phyloP scores from a whole-genome alignment of 1,284 basidiomycete genomes.

The Takashimella tepidaria region DNA sequence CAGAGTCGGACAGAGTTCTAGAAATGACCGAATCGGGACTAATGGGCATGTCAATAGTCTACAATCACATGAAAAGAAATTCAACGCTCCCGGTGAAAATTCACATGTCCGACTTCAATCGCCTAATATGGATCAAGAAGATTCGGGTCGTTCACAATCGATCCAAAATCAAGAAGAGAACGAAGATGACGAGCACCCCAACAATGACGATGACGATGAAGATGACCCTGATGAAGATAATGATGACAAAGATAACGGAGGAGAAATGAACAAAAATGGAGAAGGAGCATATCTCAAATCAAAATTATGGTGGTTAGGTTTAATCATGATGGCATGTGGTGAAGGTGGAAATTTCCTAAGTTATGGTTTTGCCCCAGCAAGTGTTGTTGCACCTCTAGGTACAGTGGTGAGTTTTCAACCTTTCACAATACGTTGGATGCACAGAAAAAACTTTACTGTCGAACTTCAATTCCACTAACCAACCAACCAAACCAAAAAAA shows the following conservation, averaged over 20 bases:
- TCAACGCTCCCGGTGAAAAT: too few relatives aligned
- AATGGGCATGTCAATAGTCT: too few relatives aligned
- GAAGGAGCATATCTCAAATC: conserved; percentile 66
- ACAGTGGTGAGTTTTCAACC: conserved; percentile 58
- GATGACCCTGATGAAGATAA: conserved; percentile 3
- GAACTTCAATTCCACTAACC: too few relatives aligned
- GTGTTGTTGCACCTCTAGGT: conserved; percentile 89
- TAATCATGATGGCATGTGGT: conserved; percentile 82
- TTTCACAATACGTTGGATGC: too few relatives aligned
- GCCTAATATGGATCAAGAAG: too few relatives aligned
- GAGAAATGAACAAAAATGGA: conserved; percentile 41
- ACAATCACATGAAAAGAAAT: too few relatives aligned
- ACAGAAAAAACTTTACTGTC: too few relatives aligned
- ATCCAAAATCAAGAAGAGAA: conserved; percentile 7
- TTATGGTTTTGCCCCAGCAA: conserved; percentile 84
- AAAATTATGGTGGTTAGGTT: conserved; percentile 88
- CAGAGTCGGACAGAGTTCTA: too few relatives aligned
- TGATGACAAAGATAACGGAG: conserved; percentile 18
- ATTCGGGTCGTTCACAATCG: too few relatives aligned
- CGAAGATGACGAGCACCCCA: conserved; percentile 6
- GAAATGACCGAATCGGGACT: too few relatives aligned
- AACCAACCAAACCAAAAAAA: too few relatives aligned
- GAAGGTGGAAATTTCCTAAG: conserved; percentile 89
- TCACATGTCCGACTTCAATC: too few relatives aligned
- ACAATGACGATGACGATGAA: conserved; percentile 6